A percentile compares a stretch with the other conserved stretches of the same genome.
Evolutionary conservation across 441 rosid genomes (phyloP).

Genomic region (Gossypium schwendimanii): DNA sequence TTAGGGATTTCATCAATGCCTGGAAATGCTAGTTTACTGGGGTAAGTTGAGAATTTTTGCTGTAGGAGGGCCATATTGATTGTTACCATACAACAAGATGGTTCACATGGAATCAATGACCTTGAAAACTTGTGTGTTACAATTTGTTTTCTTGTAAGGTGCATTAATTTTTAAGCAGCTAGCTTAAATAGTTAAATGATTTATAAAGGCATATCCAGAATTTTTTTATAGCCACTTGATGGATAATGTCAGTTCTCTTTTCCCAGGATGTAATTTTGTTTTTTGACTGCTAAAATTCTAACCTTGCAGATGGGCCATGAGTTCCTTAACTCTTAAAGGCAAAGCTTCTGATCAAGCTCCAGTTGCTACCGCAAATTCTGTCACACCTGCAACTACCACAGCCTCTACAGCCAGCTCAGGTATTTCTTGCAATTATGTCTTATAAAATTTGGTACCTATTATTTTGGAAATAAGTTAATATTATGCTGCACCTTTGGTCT

Average conservation of each 20-base stretch:
- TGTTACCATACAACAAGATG: neutral
- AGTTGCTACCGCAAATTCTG: constrained; percentile 54
- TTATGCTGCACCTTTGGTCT: neutral
- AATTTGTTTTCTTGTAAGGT: neutral
- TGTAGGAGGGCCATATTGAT: neutral
- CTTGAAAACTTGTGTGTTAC: neutral
- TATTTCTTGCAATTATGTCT: constrained; percentile 23
- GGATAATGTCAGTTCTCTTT: neutral
- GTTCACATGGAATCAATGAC: neutral
- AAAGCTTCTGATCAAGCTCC: constrained; percentile 81
- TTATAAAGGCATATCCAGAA: neutral
- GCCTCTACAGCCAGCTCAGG: constrained; percentile 64
- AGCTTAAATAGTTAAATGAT: neutral
- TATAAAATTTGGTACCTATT: neutral
- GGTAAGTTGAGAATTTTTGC: constrained; percentile 43
- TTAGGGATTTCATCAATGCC: constrained; percentile 65
- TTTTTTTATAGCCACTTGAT: neutral
- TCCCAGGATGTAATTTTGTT: neutral
- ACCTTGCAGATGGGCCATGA: constrained; percentile 88
- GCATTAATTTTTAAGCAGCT: neutral
- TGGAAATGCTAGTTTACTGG: constrained; percentile 84
- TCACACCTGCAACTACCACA: constrained; percentile 36
- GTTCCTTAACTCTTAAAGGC: constrained; percentile 93
- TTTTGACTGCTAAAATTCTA: neutral
- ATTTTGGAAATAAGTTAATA: neutral